A percentile compares a stretch with the other conserved stretches of the same genome.
phyloP scores from a whole-genome alignment of 371 early-diverging fungal species.

The Rhizopus microsporus region DNA sequence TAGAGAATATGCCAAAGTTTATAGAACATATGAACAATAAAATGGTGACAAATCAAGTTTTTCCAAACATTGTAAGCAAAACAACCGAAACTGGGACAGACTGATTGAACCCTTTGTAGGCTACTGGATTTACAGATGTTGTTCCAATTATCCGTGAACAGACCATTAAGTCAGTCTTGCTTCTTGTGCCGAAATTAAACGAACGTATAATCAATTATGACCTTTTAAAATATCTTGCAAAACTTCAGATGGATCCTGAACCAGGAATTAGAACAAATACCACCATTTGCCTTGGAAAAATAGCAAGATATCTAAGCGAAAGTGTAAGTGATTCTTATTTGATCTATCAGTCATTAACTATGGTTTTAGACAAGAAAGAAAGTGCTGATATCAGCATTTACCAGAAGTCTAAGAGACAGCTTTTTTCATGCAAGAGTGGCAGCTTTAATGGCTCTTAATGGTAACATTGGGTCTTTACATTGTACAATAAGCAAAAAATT shows the following conservation, averaged over 20 bases:
- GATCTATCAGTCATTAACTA: conserved; percentile 18
- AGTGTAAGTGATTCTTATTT: conserved; percentile 49
- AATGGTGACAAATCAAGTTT: conserved; percentile 82
- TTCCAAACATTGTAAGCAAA: conserved; percentile 73
- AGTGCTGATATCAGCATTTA: conserved; percentile 80
- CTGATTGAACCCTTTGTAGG: conserved; percentile 36
- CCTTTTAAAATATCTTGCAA: conserved; percentile 80
- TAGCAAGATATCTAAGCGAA: conserved; percentile 73
- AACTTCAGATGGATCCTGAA: conserved; percentile 87
- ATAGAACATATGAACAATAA: conserved; percentile 71
- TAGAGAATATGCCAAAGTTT: conserved; percentile 77
- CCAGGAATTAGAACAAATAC: conserved; percentile 96
- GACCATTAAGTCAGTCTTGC: conserved; percentile 82
- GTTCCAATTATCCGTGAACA: conserved; percentile 90
- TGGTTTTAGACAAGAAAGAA: conserved; percentile 64
- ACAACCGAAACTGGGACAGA: not conserved
- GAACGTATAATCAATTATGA: conserved; percentile 85
- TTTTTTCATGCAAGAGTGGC: conserved; percentile 92
- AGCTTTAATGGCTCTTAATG: conserved; percentile 82
- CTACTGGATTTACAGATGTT: conserved; percentile 87
- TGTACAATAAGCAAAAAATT: not conserved
- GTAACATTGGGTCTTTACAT: conserved; percentile 25
- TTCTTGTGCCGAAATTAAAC: conserved; percentile 71
- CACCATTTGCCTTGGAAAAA: conserved; percentile 90
- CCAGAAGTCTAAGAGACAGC: conserved; percentile 84